Conservation (phyloP, 1,284 basidiomycete genomes). For the Apiotrichum porosum region DNA sequence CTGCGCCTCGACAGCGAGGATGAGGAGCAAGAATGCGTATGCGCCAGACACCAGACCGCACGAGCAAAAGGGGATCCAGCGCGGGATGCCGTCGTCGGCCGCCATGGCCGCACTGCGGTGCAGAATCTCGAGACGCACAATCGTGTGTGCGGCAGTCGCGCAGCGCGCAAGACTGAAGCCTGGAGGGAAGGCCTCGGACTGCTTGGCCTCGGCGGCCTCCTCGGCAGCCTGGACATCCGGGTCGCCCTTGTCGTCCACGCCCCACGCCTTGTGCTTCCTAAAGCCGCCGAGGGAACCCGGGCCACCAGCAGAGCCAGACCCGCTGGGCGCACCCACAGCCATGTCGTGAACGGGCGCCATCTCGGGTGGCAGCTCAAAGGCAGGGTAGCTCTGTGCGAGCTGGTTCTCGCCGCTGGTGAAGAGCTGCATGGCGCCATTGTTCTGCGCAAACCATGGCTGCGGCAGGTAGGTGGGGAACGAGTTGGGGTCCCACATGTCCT, state of each 20-base stretch:
- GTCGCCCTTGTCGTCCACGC: slow-evolving; percentile 40
- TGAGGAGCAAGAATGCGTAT: slow-evolving; percentile 47
- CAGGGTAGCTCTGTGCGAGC: background rate
- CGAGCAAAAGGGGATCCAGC: slow-evolving; percentile 49
- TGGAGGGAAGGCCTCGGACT: slow-evolving; percentile 41
- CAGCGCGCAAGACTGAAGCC: slow-evolving; percentile 46
- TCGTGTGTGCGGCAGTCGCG: slow-evolving; percentile 47
- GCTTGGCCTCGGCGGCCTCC: background rate
- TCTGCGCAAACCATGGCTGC: slow-evolving; percentile 41
- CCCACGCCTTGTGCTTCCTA: slow-evolving; percentile 44
- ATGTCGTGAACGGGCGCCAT: too few relatives aligned
- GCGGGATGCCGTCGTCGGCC: slow-evolving; percentile 38
- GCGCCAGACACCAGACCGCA: slow-evolving; percentile 48
- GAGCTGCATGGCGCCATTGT: slow-evolving; percentile 32
- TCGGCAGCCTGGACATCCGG: slow-evolving; percentile 8
- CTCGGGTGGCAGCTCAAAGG: background rate
- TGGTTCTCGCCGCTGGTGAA: background rate
- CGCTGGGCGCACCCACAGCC: background rate
- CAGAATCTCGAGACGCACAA: slow-evolving; percentile 47
- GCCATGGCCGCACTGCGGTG: slow-evolving; percentile 47
- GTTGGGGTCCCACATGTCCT: slow-evolving; percentile 42
- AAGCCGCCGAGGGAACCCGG: background rate
- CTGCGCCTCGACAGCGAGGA: slow-evolving; percentile 47
- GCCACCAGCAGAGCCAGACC: background rate
- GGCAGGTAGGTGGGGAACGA: slow-evolving; percentile 40